Evolutionary conservation across 495 filamentous ascomycete species (phyloP).

Genomic region (Xylaria curta): DNA sequence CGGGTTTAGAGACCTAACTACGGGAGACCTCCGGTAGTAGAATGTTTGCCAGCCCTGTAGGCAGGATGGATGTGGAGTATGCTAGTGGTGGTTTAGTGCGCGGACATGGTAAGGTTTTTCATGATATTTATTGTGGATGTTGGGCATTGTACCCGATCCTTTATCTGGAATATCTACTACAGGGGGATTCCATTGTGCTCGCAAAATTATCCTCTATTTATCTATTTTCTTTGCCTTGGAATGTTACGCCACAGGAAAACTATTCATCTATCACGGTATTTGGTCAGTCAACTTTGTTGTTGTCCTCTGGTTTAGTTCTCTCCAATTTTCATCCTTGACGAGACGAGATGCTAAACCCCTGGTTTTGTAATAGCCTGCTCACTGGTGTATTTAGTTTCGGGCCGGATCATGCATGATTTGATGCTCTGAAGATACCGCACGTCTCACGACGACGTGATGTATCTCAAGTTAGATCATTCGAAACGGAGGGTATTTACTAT

Average conservation of each 20-base stretch:
- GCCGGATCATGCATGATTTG: background rate
- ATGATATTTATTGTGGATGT: background rate
- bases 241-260: background rate
- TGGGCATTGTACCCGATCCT: background rate
- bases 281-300: background rate
- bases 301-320: background rate
- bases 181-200: background rate
- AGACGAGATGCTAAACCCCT: background rate
- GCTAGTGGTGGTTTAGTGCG: constrained; percentile 7
- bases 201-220: background rate
- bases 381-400: background rate
- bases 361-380: background rate
- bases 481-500: background rate
- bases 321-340: background rate
- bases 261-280: background rate
- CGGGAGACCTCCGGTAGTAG: background rate
- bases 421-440: background rate
- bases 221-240: background rate
- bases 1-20: no score
- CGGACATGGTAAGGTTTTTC: background rate
- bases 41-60: constrained; percentile 8
- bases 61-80: constrained; percentile 2
- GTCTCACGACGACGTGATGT: background rate
- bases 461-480: background rate
- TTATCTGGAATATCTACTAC: background rate